Evolutionary conservation across 805 yeast species (phyloP).

Genomic region (Pichia thaimueangensis): DNA sequence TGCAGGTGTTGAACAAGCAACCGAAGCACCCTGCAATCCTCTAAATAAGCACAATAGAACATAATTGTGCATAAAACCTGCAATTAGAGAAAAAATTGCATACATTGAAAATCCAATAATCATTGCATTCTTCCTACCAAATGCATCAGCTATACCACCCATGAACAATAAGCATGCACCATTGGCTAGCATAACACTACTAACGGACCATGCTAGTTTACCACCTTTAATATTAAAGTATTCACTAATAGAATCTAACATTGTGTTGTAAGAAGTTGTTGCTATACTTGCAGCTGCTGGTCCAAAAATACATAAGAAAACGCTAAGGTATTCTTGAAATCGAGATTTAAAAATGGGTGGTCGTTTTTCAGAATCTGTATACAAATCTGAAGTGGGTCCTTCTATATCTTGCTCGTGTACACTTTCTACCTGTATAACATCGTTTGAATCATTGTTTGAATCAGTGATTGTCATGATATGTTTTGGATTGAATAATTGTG

Average conservation of each 20-base stretch:
- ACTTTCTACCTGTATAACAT: too few species aligned
- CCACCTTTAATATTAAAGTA: conserved; percentile 36
- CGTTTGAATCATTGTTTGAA: too few species aligned
- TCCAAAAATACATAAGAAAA: conserved; percentile 32
- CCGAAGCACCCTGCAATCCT: conserved; percentile 39
- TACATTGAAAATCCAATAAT: conserved; percentile 30
- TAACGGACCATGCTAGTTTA: conserved; percentile 37
- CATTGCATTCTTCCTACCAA: conserved; percentile 38
- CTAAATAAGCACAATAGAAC: conserved; percentile 35
- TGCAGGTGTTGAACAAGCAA: conserved; percentile 41
- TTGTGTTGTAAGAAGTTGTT: conserved; percentile 31
- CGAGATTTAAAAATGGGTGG: conserved; percentile 26
- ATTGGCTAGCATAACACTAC: conserved; percentile 35
- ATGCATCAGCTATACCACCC: conserved; percentile 42
- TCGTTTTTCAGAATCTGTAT: neutral
- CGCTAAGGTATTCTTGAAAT: conserved; percentile 30
- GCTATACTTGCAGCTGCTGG: conserved; percentile 36
- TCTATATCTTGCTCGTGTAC: neutral
- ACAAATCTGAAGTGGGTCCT: neutral
- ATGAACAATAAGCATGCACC: conserved; percentile 38
- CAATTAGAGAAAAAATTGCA: conserved; percentile 30
- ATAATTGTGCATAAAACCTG: conserved; percentile 34
- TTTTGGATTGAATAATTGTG: too few species aligned
- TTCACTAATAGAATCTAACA: conserved; percentile 31
- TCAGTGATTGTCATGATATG: too few species aligned